Percentiles rank a stretch among this genome's conserved stretches.
Conservation (phyloP, 495 filamentous ascomycete species). For the Xylona heveae region DNA sequence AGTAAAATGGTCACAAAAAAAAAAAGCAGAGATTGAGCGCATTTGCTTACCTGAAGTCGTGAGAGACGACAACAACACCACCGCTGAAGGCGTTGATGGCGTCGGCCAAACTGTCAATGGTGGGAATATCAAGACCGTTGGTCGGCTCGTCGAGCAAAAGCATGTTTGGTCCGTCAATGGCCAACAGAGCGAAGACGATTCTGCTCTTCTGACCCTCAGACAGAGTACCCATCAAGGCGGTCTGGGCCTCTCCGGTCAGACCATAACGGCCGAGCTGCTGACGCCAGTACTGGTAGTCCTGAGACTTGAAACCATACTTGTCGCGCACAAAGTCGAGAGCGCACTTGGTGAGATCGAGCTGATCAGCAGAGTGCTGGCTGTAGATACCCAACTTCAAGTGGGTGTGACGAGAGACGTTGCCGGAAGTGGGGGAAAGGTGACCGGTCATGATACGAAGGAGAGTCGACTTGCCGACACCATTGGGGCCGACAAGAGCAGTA, state of each 20-base stretch:
- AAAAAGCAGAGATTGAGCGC: not conserved
- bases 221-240: conserved; percentile 89
- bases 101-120: conserved; percentile 92
- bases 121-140: conserved; percentile 98
- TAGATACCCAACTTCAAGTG: conserved; percentile 97
- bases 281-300: conserved; percentile 99
- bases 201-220: conserved; percentile 94
- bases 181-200: conserved; percentile 93
- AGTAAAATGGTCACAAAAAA: too few species aligned
- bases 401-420: conserved; percentile 73
- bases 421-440: conserved; percentile 68
- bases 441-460: conserved; percentile 94
- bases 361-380: conserved; percentile 93
- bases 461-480: conserved; percentile 99
- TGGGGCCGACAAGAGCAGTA: conserved; percentile 90
- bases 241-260: conserved; percentile 79
- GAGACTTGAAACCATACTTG: conserved; percentile 69
- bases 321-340: conserved; percentile 94
- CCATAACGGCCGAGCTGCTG: conserved; percentile 93
- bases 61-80: conserved; percentile 92
- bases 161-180: conserved; percentile 96
- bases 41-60: conserved; percentile 75
- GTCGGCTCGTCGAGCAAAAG: conserved; percentile 94
- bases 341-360: conserved; percentile 95
- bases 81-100: conserved; percentile 91